These are phyloP conservation scores for Hibiscus tridactylites DNA, from an alignment of 345 rosid genomes.

Conservation along the genomic window DNA sequence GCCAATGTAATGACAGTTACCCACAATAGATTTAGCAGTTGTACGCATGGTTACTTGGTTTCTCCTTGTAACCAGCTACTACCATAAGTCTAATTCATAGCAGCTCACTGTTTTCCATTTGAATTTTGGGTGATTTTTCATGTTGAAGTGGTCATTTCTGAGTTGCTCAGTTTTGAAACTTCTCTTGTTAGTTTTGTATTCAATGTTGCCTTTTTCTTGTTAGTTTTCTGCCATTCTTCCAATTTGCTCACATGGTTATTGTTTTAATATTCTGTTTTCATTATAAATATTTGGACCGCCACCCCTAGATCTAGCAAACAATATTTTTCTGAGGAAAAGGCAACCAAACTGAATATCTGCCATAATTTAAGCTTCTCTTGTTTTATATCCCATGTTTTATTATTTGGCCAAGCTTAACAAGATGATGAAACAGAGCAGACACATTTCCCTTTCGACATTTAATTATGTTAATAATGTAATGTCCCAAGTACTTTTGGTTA, in stretches of 20 bases:
- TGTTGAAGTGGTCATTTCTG: background rate
- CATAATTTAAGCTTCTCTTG: background rate
- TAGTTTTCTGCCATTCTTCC: background rate
- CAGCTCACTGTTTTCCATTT: background rate
- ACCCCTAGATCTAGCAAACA: slow-evolving; percentile 1
- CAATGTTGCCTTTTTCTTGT: background rate
- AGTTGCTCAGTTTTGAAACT: background rate
- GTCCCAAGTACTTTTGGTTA: background rate
- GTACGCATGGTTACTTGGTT: background rate
- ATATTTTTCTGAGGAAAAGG: background rate
- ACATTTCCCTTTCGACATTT: background rate
- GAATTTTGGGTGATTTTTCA: background rate
- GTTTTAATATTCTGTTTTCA: background rate
- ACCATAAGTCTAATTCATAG: background rate
- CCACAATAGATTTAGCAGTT: background rate
- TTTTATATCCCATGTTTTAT: background rate
- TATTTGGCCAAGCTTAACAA: background rate
- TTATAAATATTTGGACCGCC: background rate
- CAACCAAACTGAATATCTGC: slow-evolving; percentile 4
- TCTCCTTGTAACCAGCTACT: background rate
- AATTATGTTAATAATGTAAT: background rate
- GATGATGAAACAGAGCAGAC: background rate
- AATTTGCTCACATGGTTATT: background rate
- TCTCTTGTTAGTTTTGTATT: background rate
- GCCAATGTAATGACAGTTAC: background rate